A percentile compares a stretch with the other conserved stretches of the same genome.
Evolutionary conservation across 345 rosid genomes (phyloP).

Genomic region (Rhizophora apiculata): DNA sequence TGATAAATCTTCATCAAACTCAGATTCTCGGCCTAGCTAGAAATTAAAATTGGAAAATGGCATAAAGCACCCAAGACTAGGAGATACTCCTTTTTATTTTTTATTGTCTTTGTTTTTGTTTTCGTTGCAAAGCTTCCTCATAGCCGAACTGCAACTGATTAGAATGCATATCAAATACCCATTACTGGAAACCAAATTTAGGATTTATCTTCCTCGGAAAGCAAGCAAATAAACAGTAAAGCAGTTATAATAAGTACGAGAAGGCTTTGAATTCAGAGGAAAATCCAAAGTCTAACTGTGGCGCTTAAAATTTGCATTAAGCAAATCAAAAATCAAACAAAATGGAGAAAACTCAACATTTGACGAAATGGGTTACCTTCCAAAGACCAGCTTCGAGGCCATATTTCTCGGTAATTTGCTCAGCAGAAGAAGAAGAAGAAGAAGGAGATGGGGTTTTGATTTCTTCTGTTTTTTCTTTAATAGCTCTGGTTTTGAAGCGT

Average conservation of each 20-base stretch:
- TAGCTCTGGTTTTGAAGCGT: slow-evolving; percentile 51
- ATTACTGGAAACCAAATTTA: too few species aligned
- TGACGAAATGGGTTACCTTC: slow-evolving; percentile 50
- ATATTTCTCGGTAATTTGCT: slow-evolving; percentile 74
- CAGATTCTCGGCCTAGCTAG: too few species aligned
- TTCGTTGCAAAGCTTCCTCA: background rate
- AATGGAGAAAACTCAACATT: background rate
- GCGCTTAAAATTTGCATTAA: background rate
- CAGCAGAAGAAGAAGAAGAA: slow-evolving; percentile 39
- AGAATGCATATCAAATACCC: too few species aligned
- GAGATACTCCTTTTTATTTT: too few species aligned
- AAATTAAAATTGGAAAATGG: background rate
- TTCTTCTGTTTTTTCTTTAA: slow-evolving; percentile 53
- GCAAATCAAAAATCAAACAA: background rate
- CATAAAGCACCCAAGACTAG: background rate
- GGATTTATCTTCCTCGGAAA: background rate
- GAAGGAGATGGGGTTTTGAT: slow-evolving; percentile 29
- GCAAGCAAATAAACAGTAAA: background rate
- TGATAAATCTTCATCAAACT: too few species aligned
- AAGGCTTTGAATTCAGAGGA: background rate
- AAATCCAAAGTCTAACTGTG: background rate
- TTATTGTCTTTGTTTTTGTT: too few species aligned
- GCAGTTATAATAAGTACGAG: background rate
- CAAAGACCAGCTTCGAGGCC: slow-evolving; percentile 93
- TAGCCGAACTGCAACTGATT: background rate